Evolutionary conservation across 495 filamentous ascomycete species (phyloP).

Genomic region (Trichoderma reesei): DNA sequence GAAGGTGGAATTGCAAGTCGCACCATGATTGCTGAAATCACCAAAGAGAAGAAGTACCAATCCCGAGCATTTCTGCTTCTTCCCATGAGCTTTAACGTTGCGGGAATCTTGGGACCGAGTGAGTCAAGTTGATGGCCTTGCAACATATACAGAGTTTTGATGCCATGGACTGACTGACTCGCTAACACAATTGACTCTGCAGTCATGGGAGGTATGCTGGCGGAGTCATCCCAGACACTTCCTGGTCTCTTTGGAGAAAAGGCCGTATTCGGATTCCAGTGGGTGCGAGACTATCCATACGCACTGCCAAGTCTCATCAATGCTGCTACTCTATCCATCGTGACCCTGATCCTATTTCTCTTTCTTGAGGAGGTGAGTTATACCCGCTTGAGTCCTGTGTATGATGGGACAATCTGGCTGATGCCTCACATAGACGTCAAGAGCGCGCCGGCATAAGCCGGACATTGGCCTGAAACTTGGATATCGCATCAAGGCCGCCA

Average conservation of each 20-base stretch:
- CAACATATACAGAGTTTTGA: neutral
- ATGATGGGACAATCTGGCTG: neutral
- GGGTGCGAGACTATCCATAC: conserved; percentile 53
- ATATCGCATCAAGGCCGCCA: conserved; percentile 12
- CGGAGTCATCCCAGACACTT: conserved; percentile 58
- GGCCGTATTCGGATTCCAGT: conserved; percentile 26
- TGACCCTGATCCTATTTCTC: conserved; percentile 42
- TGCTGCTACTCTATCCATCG: conserved; percentile 43
- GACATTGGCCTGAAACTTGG: conserved; percentile 32
- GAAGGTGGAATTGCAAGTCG: conserved; percentile 35
- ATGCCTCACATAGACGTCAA: conserved; percentile 29
- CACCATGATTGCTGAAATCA: conserved; percentile 67
- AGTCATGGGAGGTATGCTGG: conserved; percentile 54
- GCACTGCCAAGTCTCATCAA: conserved; percentile 59
- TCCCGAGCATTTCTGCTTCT: conserved; percentile 69
- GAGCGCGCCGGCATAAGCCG: conserved; percentile 25
- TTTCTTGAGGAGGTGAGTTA: conserved; percentile 51
- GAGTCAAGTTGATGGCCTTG: neutral
- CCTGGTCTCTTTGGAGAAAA: conserved; percentile 54
- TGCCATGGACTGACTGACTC: too few species aligned
- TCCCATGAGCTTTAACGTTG: conserved; percentile 70
- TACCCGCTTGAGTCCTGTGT: too few species aligned
- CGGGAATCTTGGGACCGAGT: conserved; percentile 61
- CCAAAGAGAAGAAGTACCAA: conserved; percentile 55
- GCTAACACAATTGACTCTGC: neutral